Conservation (phyloP, 2,329 filamentous ascomycete species). For the Xylariaceae sp. region DNA sequence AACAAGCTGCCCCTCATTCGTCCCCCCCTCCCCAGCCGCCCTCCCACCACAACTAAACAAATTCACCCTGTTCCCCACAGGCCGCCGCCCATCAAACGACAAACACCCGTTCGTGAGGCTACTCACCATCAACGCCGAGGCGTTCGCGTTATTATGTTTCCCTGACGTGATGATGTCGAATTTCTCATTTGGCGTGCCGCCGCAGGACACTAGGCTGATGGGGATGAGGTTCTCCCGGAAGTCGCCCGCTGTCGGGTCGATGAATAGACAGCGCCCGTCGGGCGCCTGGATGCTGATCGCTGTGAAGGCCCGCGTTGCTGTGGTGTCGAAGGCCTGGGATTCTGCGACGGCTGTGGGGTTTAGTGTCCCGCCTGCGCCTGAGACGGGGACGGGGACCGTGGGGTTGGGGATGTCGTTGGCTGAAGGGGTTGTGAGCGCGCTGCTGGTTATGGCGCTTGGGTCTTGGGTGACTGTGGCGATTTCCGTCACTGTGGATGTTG, state of each 20-base stretch:
- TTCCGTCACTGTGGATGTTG: neutral
- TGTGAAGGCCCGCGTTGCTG: slow-evolving; percentile 43
- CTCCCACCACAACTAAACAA: slow-evolving; percentile 51
- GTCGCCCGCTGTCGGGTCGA: slow-evolving; percentile 50
- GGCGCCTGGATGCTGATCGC: slow-evolving; percentile 43
- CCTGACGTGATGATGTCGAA: slow-evolving; percentile 50
- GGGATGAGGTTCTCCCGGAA: slow-evolving; percentile 53
- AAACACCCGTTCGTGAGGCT: slow-evolving; percentile 48
- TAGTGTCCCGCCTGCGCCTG: slow-evolving; percentile 46
- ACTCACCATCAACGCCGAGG: slow-evolving; percentile 44
- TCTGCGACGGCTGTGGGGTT: slow-evolving; percentile 48
- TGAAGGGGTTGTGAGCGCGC: neutral
- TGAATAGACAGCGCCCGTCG: slow-evolving; percentile 48
- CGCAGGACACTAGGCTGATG: slow-evolving; percentile 42
- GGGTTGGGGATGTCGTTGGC: slow-evolving; percentile 32
- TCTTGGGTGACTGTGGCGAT: neutral
- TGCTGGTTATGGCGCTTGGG: neutral
- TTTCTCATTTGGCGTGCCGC: slow-evolving; percentile 42
- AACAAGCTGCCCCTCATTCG: slow-evolving; percentile 47
- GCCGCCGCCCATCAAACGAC: slow-evolving; percentile 44
- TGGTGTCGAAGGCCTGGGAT: slow-evolving; percentile 43
- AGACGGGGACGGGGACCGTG: slow-evolving; percentile 43
- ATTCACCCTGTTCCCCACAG: slow-evolving; percentile 42
- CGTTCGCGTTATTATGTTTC: slow-evolving; percentile 42
- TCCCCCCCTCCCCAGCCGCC: slow-evolving; percentile 44